These are phyloP conservation scores for Parsonsia alboflavescens DNA, from an alignment of 257 asterid species.

Conservation along the genomic window DNA sequence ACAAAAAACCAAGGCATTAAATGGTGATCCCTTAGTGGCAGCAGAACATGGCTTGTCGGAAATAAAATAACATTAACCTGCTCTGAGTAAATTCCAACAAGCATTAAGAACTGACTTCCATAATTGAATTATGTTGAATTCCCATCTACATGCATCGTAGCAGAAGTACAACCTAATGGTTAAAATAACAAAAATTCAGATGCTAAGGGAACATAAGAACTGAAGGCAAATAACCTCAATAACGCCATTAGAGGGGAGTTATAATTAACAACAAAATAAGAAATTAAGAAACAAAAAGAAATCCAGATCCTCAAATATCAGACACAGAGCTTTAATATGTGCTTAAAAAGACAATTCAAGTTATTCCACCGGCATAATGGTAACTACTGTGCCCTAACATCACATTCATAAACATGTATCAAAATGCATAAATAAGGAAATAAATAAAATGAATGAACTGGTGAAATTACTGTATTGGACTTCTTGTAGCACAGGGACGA, in stretches of 20 bases:
- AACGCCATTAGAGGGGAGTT: neutral
- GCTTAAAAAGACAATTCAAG: neutral
- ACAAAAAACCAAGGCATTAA: neutral
- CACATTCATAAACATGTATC: neutral
- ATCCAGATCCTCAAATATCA: neutral
- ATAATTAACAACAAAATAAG: neutral
- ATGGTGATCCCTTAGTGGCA: neutral
- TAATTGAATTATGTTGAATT: neutral
- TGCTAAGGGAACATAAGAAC: neutral
- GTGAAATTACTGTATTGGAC: constrained; percentile 74
- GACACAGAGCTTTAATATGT: neutral
- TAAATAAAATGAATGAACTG: neutral
- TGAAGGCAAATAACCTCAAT: neutral
- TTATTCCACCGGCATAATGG: neutral
- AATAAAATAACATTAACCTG: neutral
- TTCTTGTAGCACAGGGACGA: constrained; percentile 61
- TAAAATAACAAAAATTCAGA: neutral
- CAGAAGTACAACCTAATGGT: neutral
- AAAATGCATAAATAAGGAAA: neutral
- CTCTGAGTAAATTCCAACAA: neutral
- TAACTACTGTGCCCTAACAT: neutral
- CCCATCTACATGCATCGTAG: neutral
- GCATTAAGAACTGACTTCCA: neutral
- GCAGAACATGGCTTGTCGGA: neutral
- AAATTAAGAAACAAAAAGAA: neutral